Percentiles rank a stretch among this genome's conserved stretches.
phyloP scores from a whole-genome alignment of 1,284 basidiomycete genomes.

The Marasmius fiardii region DNA sequence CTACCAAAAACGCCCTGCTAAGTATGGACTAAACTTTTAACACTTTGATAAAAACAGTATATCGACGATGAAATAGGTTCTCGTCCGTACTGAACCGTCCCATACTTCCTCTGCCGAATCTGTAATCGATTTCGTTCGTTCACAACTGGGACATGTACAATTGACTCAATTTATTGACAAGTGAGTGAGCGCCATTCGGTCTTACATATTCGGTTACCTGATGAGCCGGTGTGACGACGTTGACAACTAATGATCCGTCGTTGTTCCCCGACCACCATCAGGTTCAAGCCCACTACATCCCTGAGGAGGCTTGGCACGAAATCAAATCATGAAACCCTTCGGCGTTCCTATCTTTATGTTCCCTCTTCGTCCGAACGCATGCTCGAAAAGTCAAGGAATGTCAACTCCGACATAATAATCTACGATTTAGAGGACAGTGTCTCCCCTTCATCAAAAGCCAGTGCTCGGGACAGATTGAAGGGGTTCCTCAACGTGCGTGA shows the following conservation, averaged over 20 bases:
- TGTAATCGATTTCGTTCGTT: no score
- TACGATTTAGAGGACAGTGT: conserved; percentile 88
- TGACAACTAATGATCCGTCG: neutral
- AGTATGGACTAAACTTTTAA: no score
- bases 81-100: no score
- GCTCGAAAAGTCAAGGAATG: conserved; percentile 72
- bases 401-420: conserved; percentile 71
- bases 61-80: no score
- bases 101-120: no score
- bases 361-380: conserved; percentile 77
- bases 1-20: no score
- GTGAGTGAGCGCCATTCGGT: no score
- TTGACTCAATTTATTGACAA: no score
- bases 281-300: neutral
- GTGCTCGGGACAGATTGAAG: conserved; percentile 56
- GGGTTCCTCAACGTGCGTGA: conserved; percentile 57
- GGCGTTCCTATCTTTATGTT: conserved; percentile 69
- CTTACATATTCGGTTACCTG: no score
- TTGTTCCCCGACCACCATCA: neutral
- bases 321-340: conserved; percentile 24
- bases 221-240: no score
- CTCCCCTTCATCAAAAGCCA: conserved; percentile 61
- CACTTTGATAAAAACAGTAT: no score
- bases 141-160: no score
- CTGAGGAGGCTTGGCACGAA: neutral